Evolutionary conservation across 768 basidiomycete species (phyloP).

Genomic region (Kwoniella botswanensis): DNA sequence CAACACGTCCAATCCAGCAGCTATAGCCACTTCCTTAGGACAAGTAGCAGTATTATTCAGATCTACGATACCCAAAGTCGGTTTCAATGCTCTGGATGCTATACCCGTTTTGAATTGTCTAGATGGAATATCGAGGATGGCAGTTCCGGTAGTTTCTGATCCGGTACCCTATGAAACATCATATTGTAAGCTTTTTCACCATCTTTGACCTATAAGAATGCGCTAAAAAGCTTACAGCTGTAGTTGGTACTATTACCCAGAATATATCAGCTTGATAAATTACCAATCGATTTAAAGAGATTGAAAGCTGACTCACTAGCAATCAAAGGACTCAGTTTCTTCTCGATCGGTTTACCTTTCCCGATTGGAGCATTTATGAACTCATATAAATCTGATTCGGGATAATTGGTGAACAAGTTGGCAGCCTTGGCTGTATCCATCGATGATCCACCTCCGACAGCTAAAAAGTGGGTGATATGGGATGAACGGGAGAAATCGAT

Average conservation of each 20-base stretch:
- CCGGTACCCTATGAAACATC: constrained; percentile 36
- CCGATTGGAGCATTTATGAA: constrained; percentile 97
- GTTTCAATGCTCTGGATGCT: constrained; percentile 87
- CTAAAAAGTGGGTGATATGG: constrained; percentile 84
- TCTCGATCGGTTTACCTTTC: constrained; percentile 80
- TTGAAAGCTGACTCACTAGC: constrained; percentile 63
- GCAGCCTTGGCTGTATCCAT: constrained; percentile 97
- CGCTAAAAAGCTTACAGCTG: constrained; percentile 64
- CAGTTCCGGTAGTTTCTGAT: constrained; percentile 92
- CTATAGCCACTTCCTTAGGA: constrained; percentile 89
- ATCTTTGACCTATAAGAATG: not conserved
- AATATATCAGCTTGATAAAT: constrained; percentile 3
- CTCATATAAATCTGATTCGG: constrained; percentile 89
- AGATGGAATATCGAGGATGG: constrained; percentile 85
- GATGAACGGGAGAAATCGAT: constrained; percentile 84
- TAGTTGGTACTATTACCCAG: constrained; percentile 65
- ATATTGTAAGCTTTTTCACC: constrained; percentile 8
- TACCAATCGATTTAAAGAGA: not conserved
- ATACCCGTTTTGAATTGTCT: constrained; percentile 96
- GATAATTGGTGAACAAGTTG: constrained; percentile 83
- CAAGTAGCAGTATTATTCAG: constrained; percentile 89
- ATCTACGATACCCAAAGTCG: constrained; percentile 82
- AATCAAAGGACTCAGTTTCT: constrained; percentile 79
- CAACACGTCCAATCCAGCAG: constrained; percentile 89
- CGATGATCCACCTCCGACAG: constrained; percentile 63